Conservation (phyloP, 768 basidiomycete genomes). For the Krasilnikovozyma curviuscula region DNA sequence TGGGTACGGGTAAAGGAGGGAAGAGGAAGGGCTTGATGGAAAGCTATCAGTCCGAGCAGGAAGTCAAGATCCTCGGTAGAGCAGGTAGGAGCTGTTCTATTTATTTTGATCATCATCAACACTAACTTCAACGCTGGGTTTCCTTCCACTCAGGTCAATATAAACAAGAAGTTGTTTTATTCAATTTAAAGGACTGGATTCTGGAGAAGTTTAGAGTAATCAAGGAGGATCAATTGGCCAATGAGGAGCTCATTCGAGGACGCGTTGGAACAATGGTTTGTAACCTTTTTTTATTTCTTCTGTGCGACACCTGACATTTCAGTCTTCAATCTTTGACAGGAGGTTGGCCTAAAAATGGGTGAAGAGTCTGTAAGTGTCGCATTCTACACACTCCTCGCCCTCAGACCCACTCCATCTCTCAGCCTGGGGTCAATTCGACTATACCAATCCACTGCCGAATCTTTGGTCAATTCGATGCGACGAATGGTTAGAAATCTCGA, state of each 20-base stretch:
- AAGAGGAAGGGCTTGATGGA: too few relatives aligned
- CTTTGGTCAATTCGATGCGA: constrained; percentile 45
- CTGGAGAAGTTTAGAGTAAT: constrained; percentile 54
- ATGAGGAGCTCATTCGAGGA: constrained; percentile 16
- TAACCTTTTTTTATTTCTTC: constrained; percentile 26
- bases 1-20: too few relatives aligned
- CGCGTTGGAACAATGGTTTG: constrained; percentile 28
- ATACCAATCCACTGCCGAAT: constrained; percentile 58
- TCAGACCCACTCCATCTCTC: constrained; percentile 49
- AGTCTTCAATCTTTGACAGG: background rate
- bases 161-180: constrained; percentile 63
- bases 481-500: constrained; percentile 43
- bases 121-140: too few relatives aligned
- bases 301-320: constrained; percentile 7
- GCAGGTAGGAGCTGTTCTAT: too few relatives aligned
- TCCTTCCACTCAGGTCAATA: too few relatives aligned
- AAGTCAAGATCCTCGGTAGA: too few relatives aligned
- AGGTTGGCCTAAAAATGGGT: constrained; percentile 7
- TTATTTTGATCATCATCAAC: too few relatives aligned
- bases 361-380: constrained; percentile 12
- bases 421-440: constrained; percentile 64
- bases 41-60: too few relatives aligned
- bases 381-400: constrained; percentile 40
- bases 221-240: constrained; percentile 33
- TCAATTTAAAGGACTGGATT: constrained; percentile 71